Evolutionary conservation across 2,329 filamentous ascomycete species (phyloP), one percentile per base, ranked within the genome.

Genomic region (Aspergillus felis): DNA sequence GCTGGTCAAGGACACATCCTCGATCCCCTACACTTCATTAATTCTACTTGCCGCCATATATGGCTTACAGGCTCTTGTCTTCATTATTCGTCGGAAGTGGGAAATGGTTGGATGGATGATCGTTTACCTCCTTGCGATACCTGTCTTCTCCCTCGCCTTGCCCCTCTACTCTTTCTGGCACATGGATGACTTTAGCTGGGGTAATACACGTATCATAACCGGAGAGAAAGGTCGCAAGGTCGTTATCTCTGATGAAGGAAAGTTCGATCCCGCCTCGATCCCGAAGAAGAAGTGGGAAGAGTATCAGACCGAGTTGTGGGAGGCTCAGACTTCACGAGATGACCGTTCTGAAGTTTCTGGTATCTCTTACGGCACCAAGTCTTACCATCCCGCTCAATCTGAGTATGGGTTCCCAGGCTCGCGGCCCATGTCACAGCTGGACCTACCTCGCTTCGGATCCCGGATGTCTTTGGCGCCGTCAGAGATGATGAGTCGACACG

Each of bases 61-160:
- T 74, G 94, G 94, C 85, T 79, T 99, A 14, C 94, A 99, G 70
- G 93, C 90, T 47, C 87, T 97, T 71, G 97, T 99, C 74, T 99
- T 99, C 80, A 96, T 97, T 68, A 71, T 97, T 56, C 89, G 91
- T 57, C 89, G 93, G 69, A 97, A 97, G 79, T 99, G 94, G 94
- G 93, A 99, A 74, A 97, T 97, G 93, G 89, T 99, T 66, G 94
- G 93, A 38, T 99, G 94, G 94, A 97, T 99, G 92, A 82, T 99
- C 65, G 86, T 99, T 61, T 99, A 99, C 76, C 84, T 99, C 58
- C 62, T 94, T 29, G 93, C 94, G 55, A 89, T 96, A 60, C 93
- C 93, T 0, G 85, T 99, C 62, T 99, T 96, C 82, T 88, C 90
- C 47, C 91, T 96, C 62, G 92, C 84, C 57, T 83, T 99, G 48